These are phyloP conservation scores for Hanseniaspora meyeri DNA, from an alignment of 805 yeast genomes.

Conservation along the genomic window DNA sequence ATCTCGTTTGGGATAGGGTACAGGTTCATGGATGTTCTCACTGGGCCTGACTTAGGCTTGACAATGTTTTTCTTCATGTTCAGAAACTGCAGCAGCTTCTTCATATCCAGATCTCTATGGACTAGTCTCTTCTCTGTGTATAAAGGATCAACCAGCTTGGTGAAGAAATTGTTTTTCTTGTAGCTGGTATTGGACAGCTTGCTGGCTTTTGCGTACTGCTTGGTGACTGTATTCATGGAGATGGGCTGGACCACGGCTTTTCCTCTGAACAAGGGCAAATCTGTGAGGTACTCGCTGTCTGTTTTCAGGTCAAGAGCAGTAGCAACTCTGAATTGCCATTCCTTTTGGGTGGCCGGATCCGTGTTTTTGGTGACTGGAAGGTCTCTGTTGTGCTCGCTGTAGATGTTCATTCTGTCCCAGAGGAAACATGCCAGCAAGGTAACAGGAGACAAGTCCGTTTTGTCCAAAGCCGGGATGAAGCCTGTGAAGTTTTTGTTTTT, in stretches of 20 bases:
- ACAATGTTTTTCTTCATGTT: not conserved
- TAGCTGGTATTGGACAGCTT: constrained; percentile 3
- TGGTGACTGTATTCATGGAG: constrained; percentile 10
- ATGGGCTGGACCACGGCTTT: constrained; percentile 3
- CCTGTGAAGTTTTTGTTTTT: constrained; percentile 3
- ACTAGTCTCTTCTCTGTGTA: constrained; percentile 1
- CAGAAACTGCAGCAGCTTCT: not conserved
- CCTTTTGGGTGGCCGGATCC: not conserved
- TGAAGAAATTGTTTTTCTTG: constrained; percentile 9
- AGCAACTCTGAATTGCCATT: constrained; percentile 8
- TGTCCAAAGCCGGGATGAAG: constrained; percentile 5
- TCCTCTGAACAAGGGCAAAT: constrained; percentile 10
- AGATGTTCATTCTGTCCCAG: constrained; percentile 11
- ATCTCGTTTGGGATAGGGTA: constrained; percentile 3
- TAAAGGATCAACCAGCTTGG: not conserved
- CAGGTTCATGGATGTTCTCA: not conserved
- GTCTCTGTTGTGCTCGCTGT: constrained; percentile 10
- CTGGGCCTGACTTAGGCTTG: not conserved
- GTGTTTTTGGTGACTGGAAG: constrained; percentile 2
- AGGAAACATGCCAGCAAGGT: constrained; percentile 10
- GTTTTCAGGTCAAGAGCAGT: not conserved
- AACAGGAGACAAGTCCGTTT: constrained; percentile 9
- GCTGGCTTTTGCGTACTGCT: constrained; percentile 12
- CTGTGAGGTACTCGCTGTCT: not conserved
- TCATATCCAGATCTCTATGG: constrained; percentile 1